Percentiles rank a stretch among this genome's conserved stretches.
Conservation (phyloP, 2,329 filamentous ascomycete genomes). For the Fusarium piperis region DNA sequence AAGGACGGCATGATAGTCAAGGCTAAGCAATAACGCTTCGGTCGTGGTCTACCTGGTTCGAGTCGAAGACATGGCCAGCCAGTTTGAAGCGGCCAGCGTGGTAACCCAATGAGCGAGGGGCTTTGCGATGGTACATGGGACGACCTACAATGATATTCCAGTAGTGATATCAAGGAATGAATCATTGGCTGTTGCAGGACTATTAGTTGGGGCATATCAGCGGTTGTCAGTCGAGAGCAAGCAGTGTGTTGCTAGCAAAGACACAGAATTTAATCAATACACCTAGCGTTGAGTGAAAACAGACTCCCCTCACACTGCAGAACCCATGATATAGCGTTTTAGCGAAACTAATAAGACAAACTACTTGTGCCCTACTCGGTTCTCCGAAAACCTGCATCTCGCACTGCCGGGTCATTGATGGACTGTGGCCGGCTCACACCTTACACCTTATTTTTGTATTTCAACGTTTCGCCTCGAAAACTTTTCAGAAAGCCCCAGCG, state of each 20-base stretch:
- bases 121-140: background rate
- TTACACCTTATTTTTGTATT: background rate
- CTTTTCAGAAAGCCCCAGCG: background rate
- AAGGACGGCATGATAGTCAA: constrained; percentile 62
- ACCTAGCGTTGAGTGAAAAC: background rate
- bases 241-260: background rate
- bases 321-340: no score
- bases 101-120: background rate
- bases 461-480: background rate
- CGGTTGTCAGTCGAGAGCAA: background rate
- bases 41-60: background rate
- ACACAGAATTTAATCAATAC: background rate
- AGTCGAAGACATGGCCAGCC: background rate
- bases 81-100: background rate
- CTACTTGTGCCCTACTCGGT: background rate
- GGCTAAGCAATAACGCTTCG: constrained; percentile 43
- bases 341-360: background rate
- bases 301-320: background rate
- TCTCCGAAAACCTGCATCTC: background rate
- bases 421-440: background rate
- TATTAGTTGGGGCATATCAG: background rate
- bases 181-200: background rate
- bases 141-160: background rate
- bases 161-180: background rate
- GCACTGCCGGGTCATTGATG: background rate